A percentile compares a stretch with the other conserved stretches of the same genome.
phyloP scores from a whole-genome alignment of 495 filamentous ascomycete species.

The Lophiotrema nucula region DNA sequence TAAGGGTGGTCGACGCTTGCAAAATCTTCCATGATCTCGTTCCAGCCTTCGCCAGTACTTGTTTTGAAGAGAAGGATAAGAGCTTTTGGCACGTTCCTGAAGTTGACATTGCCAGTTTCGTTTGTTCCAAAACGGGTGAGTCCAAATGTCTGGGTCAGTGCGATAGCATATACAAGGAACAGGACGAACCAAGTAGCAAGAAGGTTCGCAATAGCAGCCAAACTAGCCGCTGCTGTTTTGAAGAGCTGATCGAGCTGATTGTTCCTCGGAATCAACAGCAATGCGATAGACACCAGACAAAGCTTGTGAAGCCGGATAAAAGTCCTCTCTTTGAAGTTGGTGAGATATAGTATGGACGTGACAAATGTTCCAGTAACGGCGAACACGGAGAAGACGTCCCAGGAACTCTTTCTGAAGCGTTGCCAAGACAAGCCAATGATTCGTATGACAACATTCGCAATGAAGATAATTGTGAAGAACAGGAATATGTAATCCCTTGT shows the following conservation, averaged over 20 bases:
- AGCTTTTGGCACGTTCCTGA: slow-evolving; percentile 88
- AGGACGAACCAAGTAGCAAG: slow-evolving; percentile 96
- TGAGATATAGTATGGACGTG: slow-evolving; percentile 68
- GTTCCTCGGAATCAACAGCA: slow-evolving; percentile 93
- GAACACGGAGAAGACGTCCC: slow-evolving; percentile 88
- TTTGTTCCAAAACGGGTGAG: slow-evolving; percentile 79
- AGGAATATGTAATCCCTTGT: slow-evolving; percentile 78
- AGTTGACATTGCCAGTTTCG: slow-evolving; percentile 82
- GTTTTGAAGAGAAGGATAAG: slow-evolving; percentile 90
- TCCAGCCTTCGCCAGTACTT: slow-evolving; percentile 95
- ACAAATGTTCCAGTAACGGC: slow-evolving; percentile 81
- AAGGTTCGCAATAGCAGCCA: slow-evolving; percentile 86
- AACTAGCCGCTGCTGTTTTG: slow-evolving; percentile 96
- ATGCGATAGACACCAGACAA: slow-evolving; percentile 84
- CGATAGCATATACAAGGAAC: slow-evolving; percentile 94
- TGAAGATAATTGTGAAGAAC: slow-evolving; percentile 79
- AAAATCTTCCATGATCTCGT: slow-evolving; percentile 94
- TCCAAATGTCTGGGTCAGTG: slow-evolving; percentile 93
- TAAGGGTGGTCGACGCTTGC: slow-evolving; percentile 71
- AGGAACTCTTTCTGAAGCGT: slow-evolving; percentile 87
- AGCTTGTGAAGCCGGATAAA: slow-evolving; percentile 85
- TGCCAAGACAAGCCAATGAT: slow-evolving; percentile 89
- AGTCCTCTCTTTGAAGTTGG: slow-evolving; percentile 52
- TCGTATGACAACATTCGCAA: slow-evolving; percentile 79
- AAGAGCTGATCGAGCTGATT: slow-evolving; percentile 98